phyloP scores from a whole-genome alignment of 2,329 filamentous ascomycete species.

The Sordariomycetes sp. region DNA sequence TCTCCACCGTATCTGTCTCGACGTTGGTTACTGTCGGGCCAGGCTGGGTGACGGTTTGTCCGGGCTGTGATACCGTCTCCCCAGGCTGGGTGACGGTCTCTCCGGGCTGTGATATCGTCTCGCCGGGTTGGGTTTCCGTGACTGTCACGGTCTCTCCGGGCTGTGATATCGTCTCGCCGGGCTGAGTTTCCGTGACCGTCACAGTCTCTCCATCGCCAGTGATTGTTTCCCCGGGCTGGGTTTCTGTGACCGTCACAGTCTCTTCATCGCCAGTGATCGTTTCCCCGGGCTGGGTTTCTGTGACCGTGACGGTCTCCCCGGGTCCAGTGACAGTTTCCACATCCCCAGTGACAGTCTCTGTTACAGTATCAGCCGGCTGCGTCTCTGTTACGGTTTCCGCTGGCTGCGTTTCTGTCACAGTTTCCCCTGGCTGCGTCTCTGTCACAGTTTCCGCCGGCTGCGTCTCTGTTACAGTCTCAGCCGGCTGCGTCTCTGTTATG shows the following conservation, averaged over 20 bases:
- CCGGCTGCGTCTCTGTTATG: not conserved
- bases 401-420: too few species aligned
- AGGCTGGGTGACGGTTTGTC: not conserved
- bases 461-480: not conserved
- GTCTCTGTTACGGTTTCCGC: not conserved
- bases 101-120: not conserved
- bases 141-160: too few species aligned
- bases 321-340: not conserved
- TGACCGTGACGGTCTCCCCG: not conserved
- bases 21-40: not conserved
- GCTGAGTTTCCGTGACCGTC: not conserved
- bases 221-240: not conserved
- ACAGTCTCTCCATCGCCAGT: not conserved
- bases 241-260: not conserved
- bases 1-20: slow-evolving; percentile 2
- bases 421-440: not conserved
- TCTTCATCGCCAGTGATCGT: not conserved
- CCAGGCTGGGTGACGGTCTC: not conserved
- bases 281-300: not conserved
- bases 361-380: not conserved
- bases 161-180: not conserved
- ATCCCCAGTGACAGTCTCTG: not conserved
- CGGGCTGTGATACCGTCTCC: not conserved
- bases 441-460: not conserved
- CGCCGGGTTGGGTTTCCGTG: not conserved